Percentiles rank a stretch among this genome's conserved stretches.
Conservation (phyloP, 192 early-diverging fungal species). For the Gigaspora rosea region DNA sequence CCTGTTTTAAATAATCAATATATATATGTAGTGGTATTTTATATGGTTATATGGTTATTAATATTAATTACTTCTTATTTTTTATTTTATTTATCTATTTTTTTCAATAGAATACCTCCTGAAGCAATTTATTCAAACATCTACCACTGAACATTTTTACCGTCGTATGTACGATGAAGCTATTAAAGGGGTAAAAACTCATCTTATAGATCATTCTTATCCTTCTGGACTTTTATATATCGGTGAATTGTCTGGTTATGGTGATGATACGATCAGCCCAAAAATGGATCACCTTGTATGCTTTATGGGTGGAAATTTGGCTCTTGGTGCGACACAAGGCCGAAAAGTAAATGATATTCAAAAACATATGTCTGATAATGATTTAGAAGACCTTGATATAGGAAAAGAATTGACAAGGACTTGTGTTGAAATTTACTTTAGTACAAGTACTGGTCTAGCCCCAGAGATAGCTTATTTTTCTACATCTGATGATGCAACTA, state of each 20-base stretch:
- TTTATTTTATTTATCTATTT: constrained; percentile 1
- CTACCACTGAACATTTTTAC: constrained; percentile 60
- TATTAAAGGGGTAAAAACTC: constrained; percentile 63
- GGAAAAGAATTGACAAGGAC: constrained; percentile 76
- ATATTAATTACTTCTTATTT: no score
- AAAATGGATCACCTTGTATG: constrained; percentile 97
- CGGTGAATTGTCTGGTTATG: constrained; percentile 55
- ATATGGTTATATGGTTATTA: no score
- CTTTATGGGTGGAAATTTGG: constrained; percentile 85
- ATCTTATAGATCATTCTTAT: constrained; percentile 57
- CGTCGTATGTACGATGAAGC: constrained; percentile 68
- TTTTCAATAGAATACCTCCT: constrained; percentile 76
- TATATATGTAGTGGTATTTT: no score
- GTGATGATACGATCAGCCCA: constrained; percentile 34
- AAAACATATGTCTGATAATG: constrained; percentile 45
- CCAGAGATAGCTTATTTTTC: constrained; percentile 87
- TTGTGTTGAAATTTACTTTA: constrained; percentile 82
- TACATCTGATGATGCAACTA: constrained; percentile 36
- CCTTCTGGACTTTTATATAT: constrained; percentile 66
- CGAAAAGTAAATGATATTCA: constrained; percentile 35
- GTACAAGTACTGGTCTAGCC: constrained; percentile 76
- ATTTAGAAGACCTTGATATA: constrained; percentile 66
- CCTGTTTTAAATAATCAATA: no score
- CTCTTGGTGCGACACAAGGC: constrained; percentile 73
- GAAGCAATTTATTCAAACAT: constrained; percentile 84